phyloP scores from a whole-genome alignment of 2,329 filamentous ascomycete genomes.

The Pestalotiopsis sp. region DNA sequence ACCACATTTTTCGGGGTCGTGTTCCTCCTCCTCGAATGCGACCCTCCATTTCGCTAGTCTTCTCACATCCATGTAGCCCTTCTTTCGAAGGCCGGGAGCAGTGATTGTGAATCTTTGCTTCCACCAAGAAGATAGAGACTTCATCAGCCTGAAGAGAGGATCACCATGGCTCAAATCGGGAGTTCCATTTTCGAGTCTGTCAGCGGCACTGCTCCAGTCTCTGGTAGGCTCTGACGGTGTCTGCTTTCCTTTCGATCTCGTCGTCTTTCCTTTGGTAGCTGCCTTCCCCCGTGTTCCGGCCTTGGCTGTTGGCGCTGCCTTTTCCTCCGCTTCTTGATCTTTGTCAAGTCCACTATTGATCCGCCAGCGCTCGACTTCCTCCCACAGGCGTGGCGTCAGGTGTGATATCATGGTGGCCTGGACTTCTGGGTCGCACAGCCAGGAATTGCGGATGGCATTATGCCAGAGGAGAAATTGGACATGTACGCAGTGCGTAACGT shows the following conservation, averaged over 20 bases:
- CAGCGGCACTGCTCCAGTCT: constrained; percentile 73
- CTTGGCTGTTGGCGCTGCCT: constrained; percentile 22
- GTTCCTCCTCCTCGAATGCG: constrained; percentile 62
- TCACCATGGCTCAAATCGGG: constrained; percentile 82
- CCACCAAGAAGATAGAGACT: constrained; percentile 82
- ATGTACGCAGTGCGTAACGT: constrained; percentile 82
- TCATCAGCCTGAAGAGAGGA: constrained; percentile 75
- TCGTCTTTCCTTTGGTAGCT: constrained; percentile 35
- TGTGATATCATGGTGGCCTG: constrained; percentile 77
- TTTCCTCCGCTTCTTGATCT: constrained; percentile 35
- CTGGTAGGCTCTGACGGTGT: constrained; percentile 39
- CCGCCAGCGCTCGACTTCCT: constrained; percentile 74
- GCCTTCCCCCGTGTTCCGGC: constrained; percentile 36
- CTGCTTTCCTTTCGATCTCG: constrained; percentile 21
- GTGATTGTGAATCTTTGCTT: constrained; percentile 78
- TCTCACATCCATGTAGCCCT: constrained; percentile 81
- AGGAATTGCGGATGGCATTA: constrained; percentile 81
- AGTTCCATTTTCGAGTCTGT: constrained; percentile 66
- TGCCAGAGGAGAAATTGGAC: constrained; percentile 87
- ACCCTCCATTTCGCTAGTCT: constrained; percentile 73
- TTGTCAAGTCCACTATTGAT: constrained; percentile 62
- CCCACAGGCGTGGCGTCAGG: constrained; percentile 65
- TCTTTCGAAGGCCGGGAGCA: constrained; percentile 80
- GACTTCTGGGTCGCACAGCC: constrained; percentile 75
- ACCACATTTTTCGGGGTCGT: constrained; percentile 68